A percentile compares a stretch with the other conserved stretches of the same genome.
Conservation (phyloP, 2,329 filamentous ascomycete species). For the Beauveria scarabaeidicola region DNA sequence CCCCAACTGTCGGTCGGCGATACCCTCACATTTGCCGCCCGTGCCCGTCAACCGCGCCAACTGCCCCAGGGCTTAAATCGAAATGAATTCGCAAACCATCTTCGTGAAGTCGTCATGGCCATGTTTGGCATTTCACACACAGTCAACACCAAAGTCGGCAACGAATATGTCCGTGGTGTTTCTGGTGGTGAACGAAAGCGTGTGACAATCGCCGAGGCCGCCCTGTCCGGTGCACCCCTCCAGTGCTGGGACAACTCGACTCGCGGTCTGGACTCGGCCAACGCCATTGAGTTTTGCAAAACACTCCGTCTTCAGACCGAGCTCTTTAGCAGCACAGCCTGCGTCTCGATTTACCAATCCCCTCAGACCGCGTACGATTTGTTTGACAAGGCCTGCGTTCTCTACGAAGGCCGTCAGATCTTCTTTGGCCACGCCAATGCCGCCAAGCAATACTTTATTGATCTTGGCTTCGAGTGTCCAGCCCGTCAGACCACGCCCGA, state of each 20-base stretch:
- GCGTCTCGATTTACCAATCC: constrained; percentile 68
- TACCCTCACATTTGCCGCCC: constrained; percentile 65
- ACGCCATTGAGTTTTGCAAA: constrained; percentile 67
- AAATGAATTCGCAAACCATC: constrained; percentile 45
- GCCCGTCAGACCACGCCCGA: constrained; percentile 61
- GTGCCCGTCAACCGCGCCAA: constrained; percentile 52
- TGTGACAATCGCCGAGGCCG: constrained; percentile 54
- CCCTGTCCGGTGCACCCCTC: constrained; percentile 50
- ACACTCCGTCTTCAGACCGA: constrained; percentile 61
- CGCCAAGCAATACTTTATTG: constrained; percentile 57
- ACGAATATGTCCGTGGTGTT: constrained; percentile 67
- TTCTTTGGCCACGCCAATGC: constrained; percentile 52
- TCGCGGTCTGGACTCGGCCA: constrained; percentile 65
- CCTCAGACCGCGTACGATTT: constrained; percentile 55
- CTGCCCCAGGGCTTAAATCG: constrained; percentile 47
- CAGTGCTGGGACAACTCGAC: constrained; percentile 67
- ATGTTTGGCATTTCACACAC: constrained; percentile 41
- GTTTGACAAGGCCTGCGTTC: constrained; percentile 50
- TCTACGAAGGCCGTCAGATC: constrained; percentile 55
- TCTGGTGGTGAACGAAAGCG: constrained; percentile 66
- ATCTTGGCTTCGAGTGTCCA: constrained; percentile 60
- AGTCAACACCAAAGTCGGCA: constrained; percentile 62
- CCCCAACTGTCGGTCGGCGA: constrained; percentile 66
- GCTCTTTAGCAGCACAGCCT: constrained; percentile 55
- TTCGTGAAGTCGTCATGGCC: constrained; percentile 40